Evolutionary conservation across 225 moss, liverwort and hornwort species (phyloP).

Genomic region (Polytrichum formosum): DNA sequence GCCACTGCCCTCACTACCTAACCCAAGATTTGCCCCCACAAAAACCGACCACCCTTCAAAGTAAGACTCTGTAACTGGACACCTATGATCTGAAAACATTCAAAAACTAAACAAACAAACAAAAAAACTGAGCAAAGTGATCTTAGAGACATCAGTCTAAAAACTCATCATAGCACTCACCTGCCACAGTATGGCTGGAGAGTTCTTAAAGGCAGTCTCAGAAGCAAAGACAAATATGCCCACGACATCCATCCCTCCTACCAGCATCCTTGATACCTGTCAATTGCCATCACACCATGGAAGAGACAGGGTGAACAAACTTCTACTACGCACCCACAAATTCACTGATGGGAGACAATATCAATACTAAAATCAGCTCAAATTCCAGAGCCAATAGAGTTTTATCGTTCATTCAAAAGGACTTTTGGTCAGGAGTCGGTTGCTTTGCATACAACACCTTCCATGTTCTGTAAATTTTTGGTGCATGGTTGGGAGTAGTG

Average conservation of each 20-base stretch:
- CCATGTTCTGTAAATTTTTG: no score
- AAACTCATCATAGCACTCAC: conserved; percentile 15
- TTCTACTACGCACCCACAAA: no score
- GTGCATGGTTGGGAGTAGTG: no score
- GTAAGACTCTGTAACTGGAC: not conserved
- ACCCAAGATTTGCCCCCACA: conserved; percentile 21
- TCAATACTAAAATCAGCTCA: no score
- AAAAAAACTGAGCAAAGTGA: not conserved
- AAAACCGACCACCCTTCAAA: conserved; percentile 1
- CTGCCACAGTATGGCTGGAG: conserved; percentile 47
- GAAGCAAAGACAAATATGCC: conserved; percentile 70
- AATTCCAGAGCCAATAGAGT: no score
- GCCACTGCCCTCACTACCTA: conserved; percentile 89
- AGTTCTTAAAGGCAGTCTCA: conserved; percentile 42
- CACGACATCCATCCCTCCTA: conserved; percentile 86
- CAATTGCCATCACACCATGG: not conserved
- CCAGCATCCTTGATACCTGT: conserved; percentile 90
- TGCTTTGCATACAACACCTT: no score
- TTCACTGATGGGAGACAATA: no score
- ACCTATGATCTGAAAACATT: no score
- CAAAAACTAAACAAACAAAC: not conserved
- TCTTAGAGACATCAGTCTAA: no score
- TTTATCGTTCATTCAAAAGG: no score
- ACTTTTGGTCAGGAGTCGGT: no score
- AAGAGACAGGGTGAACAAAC: no score